These are phyloP conservation scores for Colletotrichum lupini DNA, from an alignment of 2,329 filamentous ascomycete genomes.

Conservation along the genomic window DNA sequence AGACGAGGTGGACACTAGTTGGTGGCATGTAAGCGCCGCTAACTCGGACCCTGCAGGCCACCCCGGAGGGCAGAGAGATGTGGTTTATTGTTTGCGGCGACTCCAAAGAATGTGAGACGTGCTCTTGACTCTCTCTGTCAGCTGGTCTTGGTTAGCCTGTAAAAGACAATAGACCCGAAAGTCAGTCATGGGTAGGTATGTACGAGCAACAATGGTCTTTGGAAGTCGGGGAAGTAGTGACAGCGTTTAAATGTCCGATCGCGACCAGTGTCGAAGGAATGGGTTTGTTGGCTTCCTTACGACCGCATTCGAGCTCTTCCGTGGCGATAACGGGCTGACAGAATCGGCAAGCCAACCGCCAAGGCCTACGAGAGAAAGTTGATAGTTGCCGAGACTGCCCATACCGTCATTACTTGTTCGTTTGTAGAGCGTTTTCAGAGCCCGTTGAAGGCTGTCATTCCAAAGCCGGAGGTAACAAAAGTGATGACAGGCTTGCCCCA, in stretches of 20 bases:
- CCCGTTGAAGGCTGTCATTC: constrained; percentile 4
- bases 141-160: background rate
- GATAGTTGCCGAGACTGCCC: background rate
- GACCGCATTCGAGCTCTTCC: background rate
- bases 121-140: background rate
- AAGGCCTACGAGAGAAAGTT: background rate
- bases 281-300: background rate
- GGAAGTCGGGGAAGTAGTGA: background rate
- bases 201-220: background rate
- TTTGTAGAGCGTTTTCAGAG: constrained; percentile 16
- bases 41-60: constrained; percentile 32
- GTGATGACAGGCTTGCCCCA: no score
- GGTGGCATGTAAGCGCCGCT: constrained; percentile 21
- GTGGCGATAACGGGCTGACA: background rate
- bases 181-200: background rate
- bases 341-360: background rate
- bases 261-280: background rate
- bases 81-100: constrained; percentile 18
- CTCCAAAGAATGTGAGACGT: constrained; percentile 16
- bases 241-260: background rate
- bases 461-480: background rate
- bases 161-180: constrained; percentile 13
- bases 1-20: constrained; percentile 15
- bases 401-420: background rate
- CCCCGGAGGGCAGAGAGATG: constrained; percentile 7